Percentiles rank a stretch among this genome's conserved stretches.
These are phyloP conservation scores for Amanita inopinata DNA, from an alignment of 768 basidiomycete species.

Conservation along the genomic window DNA sequence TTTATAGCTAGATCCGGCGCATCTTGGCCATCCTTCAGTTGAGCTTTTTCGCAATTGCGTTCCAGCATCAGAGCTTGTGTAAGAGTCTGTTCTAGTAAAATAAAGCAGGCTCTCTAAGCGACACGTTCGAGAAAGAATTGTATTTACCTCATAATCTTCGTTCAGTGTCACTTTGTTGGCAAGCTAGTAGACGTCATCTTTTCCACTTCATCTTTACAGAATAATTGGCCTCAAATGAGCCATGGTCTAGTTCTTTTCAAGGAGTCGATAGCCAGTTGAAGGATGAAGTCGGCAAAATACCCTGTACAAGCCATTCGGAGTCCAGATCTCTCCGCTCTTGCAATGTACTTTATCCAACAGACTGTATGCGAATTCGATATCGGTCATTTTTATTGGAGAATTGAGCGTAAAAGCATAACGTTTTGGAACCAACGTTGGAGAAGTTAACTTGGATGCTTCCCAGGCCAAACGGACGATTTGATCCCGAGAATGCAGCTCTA, in stretches of 20 bases:
- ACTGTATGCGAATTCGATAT: slow-evolving; percentile 23
- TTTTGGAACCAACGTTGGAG: background rate
- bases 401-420: background rate
- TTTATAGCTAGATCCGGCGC: too few species aligned
- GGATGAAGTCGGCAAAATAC: slow-evolving; percentile 40
- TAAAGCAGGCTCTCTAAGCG: too few species aligned
- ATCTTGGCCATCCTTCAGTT: too few species aligned
- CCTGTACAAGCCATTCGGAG: slow-evolving; percentile 29
- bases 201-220: slow-evolving; percentile 57
- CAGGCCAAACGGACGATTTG: slow-evolving; percentile 1
- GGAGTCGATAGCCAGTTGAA: slow-evolving; percentile 28
- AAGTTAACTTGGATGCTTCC: background rate
- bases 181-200: slow-evolving; percentile 47
- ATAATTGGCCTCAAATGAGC: slow-evolving; percentile 51
- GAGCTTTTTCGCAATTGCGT: too few species aligned
- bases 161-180: slow-evolving; percentile 60
- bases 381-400: background rate
- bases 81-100: too few species aligned
- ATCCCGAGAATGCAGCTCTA: background rate
- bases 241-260: slow-evolving; percentile 50
- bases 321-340: slow-evolving; percentile 13
- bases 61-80: too few species aligned
- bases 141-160: slow-evolving; percentile 64
- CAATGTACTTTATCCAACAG: slow-evolving; percentile 14
- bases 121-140: background rate